A percentile compares a stretch with the other conserved stretches of the same genome.
Conservation (phyloP, 2,329 filamentous ascomycete genomes). For the Raffaelea arxii region DNA sequence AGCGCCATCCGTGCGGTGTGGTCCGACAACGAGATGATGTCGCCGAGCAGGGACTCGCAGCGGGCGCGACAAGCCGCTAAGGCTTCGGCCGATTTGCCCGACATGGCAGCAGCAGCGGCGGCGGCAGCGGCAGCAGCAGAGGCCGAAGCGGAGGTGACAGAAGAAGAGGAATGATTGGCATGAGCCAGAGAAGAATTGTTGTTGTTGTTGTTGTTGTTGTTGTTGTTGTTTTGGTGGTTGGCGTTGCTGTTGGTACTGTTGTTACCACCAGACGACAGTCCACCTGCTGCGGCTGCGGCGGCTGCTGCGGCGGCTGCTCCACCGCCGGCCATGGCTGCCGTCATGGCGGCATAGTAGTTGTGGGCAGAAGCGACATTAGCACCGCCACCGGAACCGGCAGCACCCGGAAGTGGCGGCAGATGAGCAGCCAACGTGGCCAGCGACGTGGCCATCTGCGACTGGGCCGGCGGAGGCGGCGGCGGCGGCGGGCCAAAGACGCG, state of each 20-base stretch:
- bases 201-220: too few relatives aligned
- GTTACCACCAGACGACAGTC: too few relatives aligned
- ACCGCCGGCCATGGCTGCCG: neutral
- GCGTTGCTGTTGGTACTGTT: too few relatives aligned
- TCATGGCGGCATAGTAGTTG: neutral
- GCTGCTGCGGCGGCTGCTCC: too few relatives aligned
- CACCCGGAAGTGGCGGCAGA: slow-evolving; percentile 7
- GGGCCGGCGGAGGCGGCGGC: slow-evolving; percentile 10
- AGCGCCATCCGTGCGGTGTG: slow-evolving; percentile 32
- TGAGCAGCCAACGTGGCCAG: slow-evolving; percentile 10
- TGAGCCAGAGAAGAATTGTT: neutral
- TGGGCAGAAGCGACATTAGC: slow-evolving; percentile 4
- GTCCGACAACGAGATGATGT: slow-evolving; percentile 31
- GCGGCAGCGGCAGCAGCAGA: too few relatives aligned
- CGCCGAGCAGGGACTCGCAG: slow-evolving; percentile 23
- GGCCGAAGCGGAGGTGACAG: too few relatives aligned
- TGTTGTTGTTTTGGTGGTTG: too few relatives aligned
- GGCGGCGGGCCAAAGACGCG: slow-evolving; percentile 14
- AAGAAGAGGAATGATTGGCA: too few relatives aligned
- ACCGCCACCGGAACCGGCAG: too few relatives aligned
- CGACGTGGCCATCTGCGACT: slow-evolving; percentile 1
- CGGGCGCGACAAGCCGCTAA: slow-evolving; percentile 10
- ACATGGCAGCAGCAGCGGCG: too few relatives aligned
- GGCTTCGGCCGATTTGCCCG: slow-evolving; percentile 10
- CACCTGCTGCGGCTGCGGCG: too few relatives aligned